Evolutionary conservation across 208 protist genomes (phyloP).

Genomic region (Lotmaria passim): DNA sequence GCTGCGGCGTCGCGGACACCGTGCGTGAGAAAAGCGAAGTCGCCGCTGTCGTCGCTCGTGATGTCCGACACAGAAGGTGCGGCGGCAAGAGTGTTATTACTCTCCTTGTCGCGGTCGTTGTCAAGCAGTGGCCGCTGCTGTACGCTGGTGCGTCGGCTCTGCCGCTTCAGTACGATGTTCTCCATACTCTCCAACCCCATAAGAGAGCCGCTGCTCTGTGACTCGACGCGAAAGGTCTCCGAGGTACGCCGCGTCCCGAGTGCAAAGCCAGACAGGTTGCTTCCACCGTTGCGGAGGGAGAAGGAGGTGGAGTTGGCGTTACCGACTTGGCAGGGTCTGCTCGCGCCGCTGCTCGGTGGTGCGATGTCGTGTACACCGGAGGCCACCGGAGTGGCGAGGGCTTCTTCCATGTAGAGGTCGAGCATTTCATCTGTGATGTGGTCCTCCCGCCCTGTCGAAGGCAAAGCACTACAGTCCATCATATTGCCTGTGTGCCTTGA

Average conservation of each 20-base stretch:
- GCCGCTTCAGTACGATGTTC: background rate
- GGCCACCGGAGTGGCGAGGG: background rate
- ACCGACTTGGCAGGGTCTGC: background rate
- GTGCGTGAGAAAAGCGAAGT: conserved; percentile 39
- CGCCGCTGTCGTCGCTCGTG: conserved; percentile 50
- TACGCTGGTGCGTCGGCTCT: background rate
- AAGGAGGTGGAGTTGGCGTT: background rate
- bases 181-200: background rate
- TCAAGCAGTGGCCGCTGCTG: background rate
- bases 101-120: no score
- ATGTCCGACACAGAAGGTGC: conserved; percentile 27
- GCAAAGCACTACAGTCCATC: conserved; percentile 30
- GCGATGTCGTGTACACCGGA: background rate
- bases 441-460: conserved; percentile 21
- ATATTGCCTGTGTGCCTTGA: no score
- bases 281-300: background rate
- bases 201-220: background rate
- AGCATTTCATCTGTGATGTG: conserved; percentile 41
- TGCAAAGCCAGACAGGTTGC: background rate
- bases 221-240: background rate
- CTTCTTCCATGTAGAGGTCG: conserved; percentile 14
- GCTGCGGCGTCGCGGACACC: conserved; percentile 20
- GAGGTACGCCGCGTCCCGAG: background rate
- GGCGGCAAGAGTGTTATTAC: background rate
- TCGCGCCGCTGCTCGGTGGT: background rate